Evolutionary conservation across 805 yeast species (phyloP).

Genomic region (Myxozyma lipomycoides): DNA sequence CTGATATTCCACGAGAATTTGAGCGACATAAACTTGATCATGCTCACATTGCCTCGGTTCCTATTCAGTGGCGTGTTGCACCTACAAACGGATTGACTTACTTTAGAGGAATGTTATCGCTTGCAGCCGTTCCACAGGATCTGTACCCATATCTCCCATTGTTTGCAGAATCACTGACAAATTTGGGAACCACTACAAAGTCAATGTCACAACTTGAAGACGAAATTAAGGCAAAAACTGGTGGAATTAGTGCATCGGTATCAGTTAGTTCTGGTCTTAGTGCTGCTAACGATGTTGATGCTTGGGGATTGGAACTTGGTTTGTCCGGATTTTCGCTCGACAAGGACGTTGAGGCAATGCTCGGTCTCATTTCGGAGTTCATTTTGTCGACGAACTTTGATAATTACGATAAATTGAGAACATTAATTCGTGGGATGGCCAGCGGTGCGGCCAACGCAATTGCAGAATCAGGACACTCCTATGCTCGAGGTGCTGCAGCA

Average conservation of each 20-base stretch:
- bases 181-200: slow-evolving; percentile 72
- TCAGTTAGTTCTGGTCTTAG: slow-evolving; percentile 55
- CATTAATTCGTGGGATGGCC: slow-evolving; percentile 67
- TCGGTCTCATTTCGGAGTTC: slow-evolving; percentile 66
- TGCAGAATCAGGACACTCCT: slow-evolving; percentile 85
- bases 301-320: slow-evolving; percentile 45
- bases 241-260: slow-evolving; percentile 70
- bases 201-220: slow-evolving; percentile 80
- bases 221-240: slow-evolving; percentile 74
- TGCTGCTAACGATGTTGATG: slow-evolving; percentile 41
- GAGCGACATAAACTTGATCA: slow-evolving; percentile 36
- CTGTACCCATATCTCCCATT: slow-evolving; percentile 69
- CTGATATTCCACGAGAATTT: slow-evolving; percentile 65
- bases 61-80: slow-evolving; percentile 49
- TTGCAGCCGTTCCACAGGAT: slow-evolving; percentile 56
- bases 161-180: slow-evolving; percentile 74
- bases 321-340: slow-evolving; percentile 68
- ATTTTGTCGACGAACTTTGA: slow-evolving; percentile 62
- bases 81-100: slow-evolving; percentile 82
- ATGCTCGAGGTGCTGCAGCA: slow-evolving; percentile 65
- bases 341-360: slow-evolving; percentile 55
- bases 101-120: slow-evolving; percentile 59
- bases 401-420: slow-evolving; percentile 62
- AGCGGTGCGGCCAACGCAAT: slow-evolving; percentile 74
- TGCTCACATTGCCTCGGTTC: slow-evolving; percentile 33